Base-by-base conservation (phyloP, 2,329 filamentous ascomycete genomes). In the Ophiostoma australiae region DNA sequence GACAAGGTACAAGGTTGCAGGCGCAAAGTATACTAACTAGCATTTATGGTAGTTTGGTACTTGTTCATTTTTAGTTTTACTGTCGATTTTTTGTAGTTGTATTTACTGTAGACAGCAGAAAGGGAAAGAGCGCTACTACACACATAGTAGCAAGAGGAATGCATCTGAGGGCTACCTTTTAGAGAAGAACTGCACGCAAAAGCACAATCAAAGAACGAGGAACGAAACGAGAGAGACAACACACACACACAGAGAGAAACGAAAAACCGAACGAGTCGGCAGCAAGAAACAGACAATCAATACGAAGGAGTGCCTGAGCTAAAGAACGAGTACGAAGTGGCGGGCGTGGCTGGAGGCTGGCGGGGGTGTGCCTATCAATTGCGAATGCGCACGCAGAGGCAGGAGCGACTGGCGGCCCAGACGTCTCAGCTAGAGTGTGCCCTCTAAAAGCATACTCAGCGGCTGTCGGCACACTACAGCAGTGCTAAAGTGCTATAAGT, bases 281-380 rank as follows among this genome's bases (percentile, higher is more conserved):
- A 67, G 35, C 31, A 13, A 66, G 31, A 39, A 17, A n/a, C 27
- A 63, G 58, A 33, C 23, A 8, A 39, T 39, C 35, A 33, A 66
- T 39, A 66, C 63, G 63, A 66, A 39, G 17, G 10, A 39, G 61
- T 65, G 63, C 63, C 63, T 39, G 63, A 35, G 63, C 63, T 66
- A 66, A 39, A 37, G 35, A 66, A 39, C 63, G 63, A 66, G 63
- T 66, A 66, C 61, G 61, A 39, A 35, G 58, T 6, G 27, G 8
- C 4, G 58, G 31, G 23, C 10, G 23, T 27, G 55, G 44, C 27
- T 1, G 27, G 1, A 31, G 27, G 27, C 1, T 31, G 3, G 27
- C 2, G 58, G 55, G 55, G 13, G 58, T 63, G 58, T 63, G 27
- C 11, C 10, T 63, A 63, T 48, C 44, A 48, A 48, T n/a, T 20